These are phyloP conservation scores for Malassezia pachydermatis DNA, from an alignment of 1,284 basidiomycete genomes.

Conservation along the genomic window DNA sequence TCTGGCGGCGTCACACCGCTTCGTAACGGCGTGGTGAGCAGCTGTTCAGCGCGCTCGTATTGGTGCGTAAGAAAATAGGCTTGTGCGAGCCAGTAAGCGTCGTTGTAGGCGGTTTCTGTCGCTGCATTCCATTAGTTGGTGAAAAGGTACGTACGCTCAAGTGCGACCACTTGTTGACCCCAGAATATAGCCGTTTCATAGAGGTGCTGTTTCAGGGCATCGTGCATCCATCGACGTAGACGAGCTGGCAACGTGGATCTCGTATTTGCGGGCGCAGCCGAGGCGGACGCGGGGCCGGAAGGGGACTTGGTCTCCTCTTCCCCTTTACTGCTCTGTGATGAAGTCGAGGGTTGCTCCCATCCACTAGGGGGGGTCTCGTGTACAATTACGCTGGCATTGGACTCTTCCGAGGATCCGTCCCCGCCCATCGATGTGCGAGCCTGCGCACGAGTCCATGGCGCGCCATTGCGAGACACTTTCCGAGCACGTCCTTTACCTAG, in stretches of 20 bases:
- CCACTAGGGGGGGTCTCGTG: slow-evolving; percentile 1
- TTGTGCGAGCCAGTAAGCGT: slow-evolving; percentile 97
- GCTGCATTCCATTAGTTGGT: slow-evolving; percentile 20
- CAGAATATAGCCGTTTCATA: slow-evolving; percentile 96
- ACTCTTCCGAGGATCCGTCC: slow-evolving; percentile 1
- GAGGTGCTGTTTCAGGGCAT: slow-evolving; percentile 92
- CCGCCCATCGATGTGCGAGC: background rate
- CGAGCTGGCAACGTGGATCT: slow-evolving; percentile 49
- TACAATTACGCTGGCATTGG: slow-evolving; percentile 15
- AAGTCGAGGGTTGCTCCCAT: background rate
- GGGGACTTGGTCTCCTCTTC: background rate
- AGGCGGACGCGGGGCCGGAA: background rate
- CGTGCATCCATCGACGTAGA: slow-evolving; percentile 93
- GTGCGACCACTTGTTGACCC: slow-evolving; percentile 88
- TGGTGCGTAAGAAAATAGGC: slow-evolving; percentile 90
- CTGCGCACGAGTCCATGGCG: slow-evolving; percentile 4
- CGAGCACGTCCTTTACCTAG: background rate
- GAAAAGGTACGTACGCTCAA: slow-evolving; percentile 61
- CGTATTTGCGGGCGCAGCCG: background rate
- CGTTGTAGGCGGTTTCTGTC: slow-evolving; percentile 48
- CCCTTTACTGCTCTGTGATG: background rate
- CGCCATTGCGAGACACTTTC: slow-evolving; percentile 5
- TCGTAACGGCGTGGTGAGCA: slow-evolving; percentile 70
- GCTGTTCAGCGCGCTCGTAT: slow-evolving; percentile 81
- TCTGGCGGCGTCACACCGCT: slow-evolving; percentile 21